Evolutionary conservation across 148 eudicot genomes (phyloP), one percentile per base, ranked within the genome.

Genomic region (Salicornia ramosissima): DNA sequence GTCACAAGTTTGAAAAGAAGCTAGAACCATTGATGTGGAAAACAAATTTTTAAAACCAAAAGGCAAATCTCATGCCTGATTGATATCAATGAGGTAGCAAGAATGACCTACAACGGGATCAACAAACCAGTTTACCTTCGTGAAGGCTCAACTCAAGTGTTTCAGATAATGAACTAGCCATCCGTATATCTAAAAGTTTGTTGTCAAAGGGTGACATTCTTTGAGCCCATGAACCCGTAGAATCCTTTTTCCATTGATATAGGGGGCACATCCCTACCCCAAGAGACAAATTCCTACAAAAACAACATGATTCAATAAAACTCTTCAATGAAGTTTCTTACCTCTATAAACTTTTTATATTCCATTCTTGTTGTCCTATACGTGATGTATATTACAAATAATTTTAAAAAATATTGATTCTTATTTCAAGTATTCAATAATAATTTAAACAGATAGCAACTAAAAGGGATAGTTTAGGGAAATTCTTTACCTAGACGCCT

Each of bases 121-220:
- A 36, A 51, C 12, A 60, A 55, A 69, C 40, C 40, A 65, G 50
- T 70, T 45, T 75, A 95, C 99, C 99, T 87, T 91, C 96, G 75
- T 75, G 71, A 67, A 83, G 65, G 13, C 83, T 78, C 28, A 95
- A 82, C 76, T 81, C 74, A 64, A 91, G 58, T 64, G 80, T 69
- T 80, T 77, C 87, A 59, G 47, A 30, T 67, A 86, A 82, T 53
- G 88, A 78, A 61, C 82, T 80, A 52, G 74, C 68, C 73, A 83
- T 73, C 53, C 96, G 77, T 58, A 89, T 58, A 80, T 95, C 97
- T 69, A 91, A 53, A 28, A 95, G 49, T 74, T 85, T 91, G 81
- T 95, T 76, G 79, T 91, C 97, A 71, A 83, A 95, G 36, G 99
- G 96, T 25, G 97, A 95, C 93, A 91, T 90, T 70, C 88, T 78